Conservation (phyloP, 176 grass and related monocot genomes). For the Elymus sibiricus region DNA sequence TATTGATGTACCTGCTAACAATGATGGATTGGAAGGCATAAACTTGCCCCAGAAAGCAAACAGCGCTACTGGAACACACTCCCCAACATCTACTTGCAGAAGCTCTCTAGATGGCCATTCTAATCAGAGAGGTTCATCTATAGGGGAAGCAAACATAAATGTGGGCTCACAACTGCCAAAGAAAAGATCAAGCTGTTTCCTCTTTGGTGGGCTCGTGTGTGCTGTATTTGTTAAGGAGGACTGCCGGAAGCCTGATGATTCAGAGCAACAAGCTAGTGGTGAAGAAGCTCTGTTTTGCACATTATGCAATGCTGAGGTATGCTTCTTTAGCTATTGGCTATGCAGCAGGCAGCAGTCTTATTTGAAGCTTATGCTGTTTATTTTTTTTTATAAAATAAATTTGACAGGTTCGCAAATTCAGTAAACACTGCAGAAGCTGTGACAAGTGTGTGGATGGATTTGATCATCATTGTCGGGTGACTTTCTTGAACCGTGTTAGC, state of each 20-base stretch:
- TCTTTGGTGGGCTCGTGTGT: slow-evolving; percentile 69
- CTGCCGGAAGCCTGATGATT: slow-evolving; percentile 72
- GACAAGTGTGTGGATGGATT: slow-evolving; percentile 99
- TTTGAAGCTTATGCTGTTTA: slow-evolving; percentile 15
- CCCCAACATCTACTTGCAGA: slow-evolving; percentile 61
- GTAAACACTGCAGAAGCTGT: slow-evolving; percentile 99
- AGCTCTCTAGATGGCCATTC: slow-evolving; percentile 74
- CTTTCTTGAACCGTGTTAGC: slow-evolving; percentile 17
- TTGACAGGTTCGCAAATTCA: slow-evolving; percentile 85
- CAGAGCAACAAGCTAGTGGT: slow-evolving; percentile 61
- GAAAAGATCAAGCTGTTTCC: slow-evolving; percentile 70
- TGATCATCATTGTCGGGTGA: slow-evolving; percentile 97
- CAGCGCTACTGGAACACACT: slow-evolving; percentile 52
- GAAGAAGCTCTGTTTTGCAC: slow-evolving; percentile 97
- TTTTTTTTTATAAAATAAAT: slow-evolving; percentile 13
- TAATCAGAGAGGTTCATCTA: slow-evolving; percentile 50
- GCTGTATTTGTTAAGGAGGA: slow-evolving; percentile 91
- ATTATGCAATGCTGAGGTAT: slow-evolving; percentile 95
- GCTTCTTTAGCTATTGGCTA: neutral
- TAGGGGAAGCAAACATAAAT: slow-evolving; percentile 40
- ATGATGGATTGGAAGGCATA: slow-evolving; percentile 36
- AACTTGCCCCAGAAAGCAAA: slow-evolving; percentile 45
- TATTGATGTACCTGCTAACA: slow-evolving; percentile 52
- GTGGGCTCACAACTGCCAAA: slow-evolving; percentile 24
- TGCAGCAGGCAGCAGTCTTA: neutral